phyloP scores from a whole-genome alignment of 257 asterid species.

The Solanum chilense region DNA sequence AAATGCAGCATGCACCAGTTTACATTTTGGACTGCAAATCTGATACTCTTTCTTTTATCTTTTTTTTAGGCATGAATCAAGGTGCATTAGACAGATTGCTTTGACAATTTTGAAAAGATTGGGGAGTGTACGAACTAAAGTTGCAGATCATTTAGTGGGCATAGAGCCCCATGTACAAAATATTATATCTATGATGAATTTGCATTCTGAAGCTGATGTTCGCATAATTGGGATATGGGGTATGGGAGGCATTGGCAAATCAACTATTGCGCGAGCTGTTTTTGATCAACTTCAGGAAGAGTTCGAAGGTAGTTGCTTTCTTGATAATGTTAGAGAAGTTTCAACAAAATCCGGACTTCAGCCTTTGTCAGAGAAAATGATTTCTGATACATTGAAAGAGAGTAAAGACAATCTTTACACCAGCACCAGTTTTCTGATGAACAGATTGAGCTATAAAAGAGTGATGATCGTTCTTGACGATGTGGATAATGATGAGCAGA shows the following conservation, averaged over 20 bases:
- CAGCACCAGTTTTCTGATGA: neutral
- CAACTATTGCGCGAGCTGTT: conserved; percentile 3
- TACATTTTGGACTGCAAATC: neutral
- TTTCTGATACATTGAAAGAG: neutral
- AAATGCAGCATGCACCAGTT: neutral
- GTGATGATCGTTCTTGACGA: conserved; percentile 6
- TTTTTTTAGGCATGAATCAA: neutral
- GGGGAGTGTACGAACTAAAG: neutral
- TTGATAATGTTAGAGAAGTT: conserved; percentile 6
- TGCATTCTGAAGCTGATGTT: neutral
- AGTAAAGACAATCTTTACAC: neutral
- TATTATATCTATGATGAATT: neutral
- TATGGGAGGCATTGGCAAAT: conserved; percentile 12
- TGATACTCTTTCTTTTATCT: neutral
- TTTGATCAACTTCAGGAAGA: neutral
- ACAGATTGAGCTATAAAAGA: conserved; percentile 3
- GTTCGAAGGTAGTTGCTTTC: conserved; percentile 3
- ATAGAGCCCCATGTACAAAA: neutral
- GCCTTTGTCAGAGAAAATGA: neutral
- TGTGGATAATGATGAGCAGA: conserved; percentile 1
- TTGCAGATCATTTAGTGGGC: neutral
- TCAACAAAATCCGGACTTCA: neutral
- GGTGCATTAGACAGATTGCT: neutral
- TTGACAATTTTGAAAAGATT: neutral
- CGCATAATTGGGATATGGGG: conserved; percentile 5